Base-by-base conservation (phyloP, 768 basidiomycete genomes). In the Rhodotorula babjevae region DNA sequence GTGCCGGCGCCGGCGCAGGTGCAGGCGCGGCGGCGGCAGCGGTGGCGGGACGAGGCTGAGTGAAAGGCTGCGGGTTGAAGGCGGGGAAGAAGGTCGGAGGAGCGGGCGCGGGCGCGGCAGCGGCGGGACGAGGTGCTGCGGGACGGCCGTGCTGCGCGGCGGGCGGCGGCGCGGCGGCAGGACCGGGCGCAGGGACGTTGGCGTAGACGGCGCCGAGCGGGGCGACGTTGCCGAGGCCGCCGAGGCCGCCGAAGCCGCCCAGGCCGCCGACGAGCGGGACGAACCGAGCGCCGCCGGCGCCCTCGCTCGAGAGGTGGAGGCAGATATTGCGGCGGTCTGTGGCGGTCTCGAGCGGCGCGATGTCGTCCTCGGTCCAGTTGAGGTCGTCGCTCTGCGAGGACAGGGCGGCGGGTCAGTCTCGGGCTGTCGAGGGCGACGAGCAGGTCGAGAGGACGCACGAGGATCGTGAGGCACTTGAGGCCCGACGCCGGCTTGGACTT, bases 371-470 rank as follows among this genome's bases (percentile, higher is more conserved):
- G 27, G 33, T 56, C 63, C 64, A 75, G 27, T 9, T 18, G 42
- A 66, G 14, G 61, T 75, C 74, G 69, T 75, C 74, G 64, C 62
- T n/a, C 70, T 71, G 53, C 59, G 18, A 12, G 47, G 2, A 0
- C 11, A 4, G 31, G 27, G 55, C 40, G 46, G 21, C 25, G 6
- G 46, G 44, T 15, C 44, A 46, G 44, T 42, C 42, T 8, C 14
- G 42, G 42, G 42, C 42, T 7, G 42, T 14, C 19, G n/a, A 8
- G 5, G 27, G 0, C 2, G 25, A 36, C 44, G 8, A 31, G 1
- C 31, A 27, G 6, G 14, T 42, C 1, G 29, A 50, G 49, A 33
- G 8, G 19, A 46, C 73, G 18, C 3, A 74, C 73, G 58, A 23
- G 5, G 50, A 75, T 56, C 19, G 58, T 60, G 2, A 68, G n/a